Percentiles rank a stretch among this genome's conserved stretches.
Evolutionary conservation across 2,329 filamentous ascomycete genomes (phyloP).

Genomic region (Pyrenochaeta sp.): DNA sequence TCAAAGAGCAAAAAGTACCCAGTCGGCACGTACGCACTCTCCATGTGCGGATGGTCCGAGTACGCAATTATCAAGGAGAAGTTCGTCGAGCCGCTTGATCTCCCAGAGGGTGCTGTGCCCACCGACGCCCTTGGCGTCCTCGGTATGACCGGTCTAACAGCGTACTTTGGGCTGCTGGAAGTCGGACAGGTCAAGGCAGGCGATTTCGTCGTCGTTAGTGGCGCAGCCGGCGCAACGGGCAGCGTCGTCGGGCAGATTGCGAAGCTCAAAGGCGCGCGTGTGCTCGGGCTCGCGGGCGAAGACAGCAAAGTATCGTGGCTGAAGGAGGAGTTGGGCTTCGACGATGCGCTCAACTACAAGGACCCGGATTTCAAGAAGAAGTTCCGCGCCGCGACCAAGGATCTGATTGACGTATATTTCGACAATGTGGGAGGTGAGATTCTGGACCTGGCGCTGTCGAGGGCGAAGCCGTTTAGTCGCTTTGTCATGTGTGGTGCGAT

Average conservation of each 20-base stretch:
- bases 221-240: conserved; percentile 80
- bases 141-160: conserved; percentile 75
- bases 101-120: conserved; percentile 56
- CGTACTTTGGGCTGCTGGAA: conserved; percentile 76
- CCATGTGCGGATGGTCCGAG: conserved; percentile 69
- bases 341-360: conserved; percentile 65
- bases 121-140: conserved; percentile 63
- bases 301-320: conserved; percentile 64
- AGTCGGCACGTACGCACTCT: conserved; percentile 66
- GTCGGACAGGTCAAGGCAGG: conserved; percentile 72
- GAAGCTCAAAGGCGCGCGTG: conserved; percentile 68
- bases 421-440: conserved; percentile 61
- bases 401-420: conserved; percentile 60
- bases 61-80: conserved; percentile 66
- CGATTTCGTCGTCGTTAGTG: conserved; percentile 78
- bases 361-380: conserved; percentile 57
- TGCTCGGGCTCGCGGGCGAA: conserved; percentile 61
- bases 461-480: conserved; percentile 51
- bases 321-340: conserved; percentile 60
- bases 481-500: conserved; percentile 57
- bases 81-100: conserved; percentile 53
- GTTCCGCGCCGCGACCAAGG: conserved; percentile 56
- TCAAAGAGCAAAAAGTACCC: conserved; percentile 64
- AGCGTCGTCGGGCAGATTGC: conserved; percentile 80
- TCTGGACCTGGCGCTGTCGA: conserved; percentile 54